Base-by-base conservation (phyloP, 805 yeast genomes). In the Wickerhamiella hasegawae region DNA sequence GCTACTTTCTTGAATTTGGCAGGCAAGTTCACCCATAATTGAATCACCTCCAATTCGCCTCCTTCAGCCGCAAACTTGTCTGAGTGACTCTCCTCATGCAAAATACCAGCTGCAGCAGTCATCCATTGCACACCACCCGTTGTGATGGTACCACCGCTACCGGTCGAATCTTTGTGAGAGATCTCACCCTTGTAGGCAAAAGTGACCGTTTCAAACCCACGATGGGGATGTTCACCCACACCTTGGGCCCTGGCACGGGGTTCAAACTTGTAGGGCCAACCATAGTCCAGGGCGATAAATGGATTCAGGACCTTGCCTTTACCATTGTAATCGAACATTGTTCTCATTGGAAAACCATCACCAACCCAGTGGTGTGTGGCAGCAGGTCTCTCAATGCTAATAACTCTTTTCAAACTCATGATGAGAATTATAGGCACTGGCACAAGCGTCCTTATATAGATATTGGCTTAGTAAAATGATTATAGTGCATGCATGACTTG, bases 31-130 rank as follows among this genome's bases (percentile, higher is more conserved):
- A 80, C 85, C 94, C 93, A 82, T 38, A 82, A 58, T 55, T 82
- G 94, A 66, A 80, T 61, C 39, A 92, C 93, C 35, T 61, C 64
- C 12, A 66, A 53, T 1, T 75, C 71, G 29, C 65, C 66, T 18
- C 58, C 58, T 5, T 19, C 26, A 8, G 19, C 6, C 22, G 35
- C 19, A 33, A 34, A 34, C 32, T 34, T 18, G n/a, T 34, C 19
- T 11, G 44, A 45, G 24, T 52, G 57, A 72, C 81, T 82, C 51
- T 82, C 94, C 3, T 82, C 69, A 53, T 82, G 94, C 30, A 78
- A 80, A 28, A 81, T 69, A 36, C 87, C 94, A 48, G 68, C 70
- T 39, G 93, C 93, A 4, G 94, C 93, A 24, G 93, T 82, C 94
- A 82, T 82, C 54, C 82, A 81, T 55, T 82, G 94, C 45, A 82